Base-by-base conservation (phyloP, 768 basidiomycete genomes). In the Crepidotus variabilis region DNA sequence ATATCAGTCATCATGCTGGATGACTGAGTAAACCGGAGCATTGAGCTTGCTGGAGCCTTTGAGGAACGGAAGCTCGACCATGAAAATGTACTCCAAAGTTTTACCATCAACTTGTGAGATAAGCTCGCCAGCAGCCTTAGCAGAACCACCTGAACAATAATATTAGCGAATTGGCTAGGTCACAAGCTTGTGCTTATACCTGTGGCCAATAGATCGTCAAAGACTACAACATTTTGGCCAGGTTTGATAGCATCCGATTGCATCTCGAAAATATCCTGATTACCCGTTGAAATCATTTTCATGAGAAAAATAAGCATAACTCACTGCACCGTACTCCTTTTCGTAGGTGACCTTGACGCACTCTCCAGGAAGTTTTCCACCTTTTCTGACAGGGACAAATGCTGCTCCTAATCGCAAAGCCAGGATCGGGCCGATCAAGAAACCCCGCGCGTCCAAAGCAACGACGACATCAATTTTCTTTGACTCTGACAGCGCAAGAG, bases 171-270 rank as follows among this genome's bases (percentile, higher is more conserved):
- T n/a, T 47, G 20, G 4, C 23, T n/a, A 6, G 58, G n/a, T 51
- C 21, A 18, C 34, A 32, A 52, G 24, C 18, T 39, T n/a, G 34
- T 24, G 35, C 16, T 59, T 79, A 45, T 60, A 90, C 95, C 96
- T 28, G 96, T 98, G 0, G 97, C 97, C 60, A 99, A 92, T 39
- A 99, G 79, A 71, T 99, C 97, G 71, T 99, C 97, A 23, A 99
- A 77, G 46, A 99, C 78, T 47, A 99, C 70, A 20, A 94, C 92
- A 57, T 76, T 88, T 68, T 94, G 87, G 24, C 94, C 93, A 4
- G 86, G 80, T 61, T 82, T 72, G 66, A 99, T 91, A 9, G 89
- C 86, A 52, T 87, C 91, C 18, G 82, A 79, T 72, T 98, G 97
- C 83, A 98, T 94, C 72, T 98, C 94, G 64, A 98, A 97, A n/a